Base-by-base conservation (phyloP, 306 rosid genomes). In the Rosa chinensis region DNA sequence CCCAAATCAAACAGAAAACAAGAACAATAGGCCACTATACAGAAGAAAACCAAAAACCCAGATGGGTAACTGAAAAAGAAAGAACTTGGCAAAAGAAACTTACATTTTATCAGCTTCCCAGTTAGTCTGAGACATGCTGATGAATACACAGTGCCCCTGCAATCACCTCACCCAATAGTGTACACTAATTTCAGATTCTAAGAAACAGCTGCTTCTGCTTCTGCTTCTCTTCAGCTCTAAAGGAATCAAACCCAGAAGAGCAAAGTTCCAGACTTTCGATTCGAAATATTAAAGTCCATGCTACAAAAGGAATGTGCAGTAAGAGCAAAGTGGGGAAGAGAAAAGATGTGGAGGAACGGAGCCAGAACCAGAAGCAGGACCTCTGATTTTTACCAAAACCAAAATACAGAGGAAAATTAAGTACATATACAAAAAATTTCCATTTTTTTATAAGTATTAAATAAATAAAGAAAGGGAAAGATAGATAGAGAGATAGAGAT, bases 61-160 rank as follows among this genome's bases (percentile, higher is more conserved):
- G 61, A 77, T 28, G 14, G 50, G 49, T 20, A 80, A 72, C 35
- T 58, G 69, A 42, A 10, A 56, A 78, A 58, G 21, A 14, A n/a
- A 32, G 56, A 74, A 44, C 17, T 48, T 52, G 59, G 83, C 21
- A 70, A n/a, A 13, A 67, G 20, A 76, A 73, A 80, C 92, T 89
- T 87, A 89, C 99, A 96, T 96, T 89, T 96, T 96, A 87, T 96
- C 99, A 81, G 99, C 99, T 90, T 96, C 99, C 99, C 99, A 96
- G 92, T 93, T 93, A 72, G 99, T 96, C 74, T 96, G 99, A 90
- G 99, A 91, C 99, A 96, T 96, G 86, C 58, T 89, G 82, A 35
- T 6, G 53, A 77, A 83, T 13, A 32, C 20, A 44, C 32, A 21
- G 64, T 16, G 70, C 21, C 37, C 45, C 70, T 80, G 49, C 59